Base-by-base conservation (phyloP, 2,329 filamentous ascomycete genomes). In the Pestalotiopsis sp. region DNA sequence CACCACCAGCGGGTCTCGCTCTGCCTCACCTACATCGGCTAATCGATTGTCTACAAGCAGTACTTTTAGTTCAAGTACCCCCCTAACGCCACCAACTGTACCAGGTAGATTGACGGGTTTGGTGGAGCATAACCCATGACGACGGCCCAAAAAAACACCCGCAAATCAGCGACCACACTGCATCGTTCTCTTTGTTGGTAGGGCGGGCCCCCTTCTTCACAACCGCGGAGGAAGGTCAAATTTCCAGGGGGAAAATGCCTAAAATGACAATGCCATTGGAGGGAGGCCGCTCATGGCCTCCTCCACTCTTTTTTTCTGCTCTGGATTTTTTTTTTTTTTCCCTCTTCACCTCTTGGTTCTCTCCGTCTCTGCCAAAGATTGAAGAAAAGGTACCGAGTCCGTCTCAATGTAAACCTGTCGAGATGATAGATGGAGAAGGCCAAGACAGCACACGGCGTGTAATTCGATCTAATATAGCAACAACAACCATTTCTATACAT, bases 211-310 rank as follows among this genome's bases (percentile, higher is more conserved):
- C 4, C 14, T 31, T 52, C 45, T 52, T 52, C 31, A n/a, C 60
- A 36, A 38, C 36, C 60, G 25, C 27, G 27, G 60, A 62, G 60
- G 60, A 62, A 62, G 60, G 60, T 62, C 60, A 62, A 62, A 31
- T 36, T 62, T 36, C n/a, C 60, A 20, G 60, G 60, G 25, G 45
- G 45, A n/a, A 20, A 52, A 52, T 52, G 45, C 20, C 17, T n/a
- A n/a, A n/a, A 52, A 52, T n/a, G n/a, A 52, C 45, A n/a, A 52
- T 52, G 45, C 45, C 45, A 52, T 52, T 52, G 45, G 45, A 52
- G 45, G 45, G 45, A 52, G 45, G 45, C 45, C 45, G 45, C 45
- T 52, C 17, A n/a, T n/a, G 45, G 45, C 17, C 13, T n/a, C 17
- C 17, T 52, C 45, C 20, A n/a, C 20, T 52, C 20, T n/a, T n/a